Evolutionary conservation across 2,329 filamentous ascomycete species (phyloP).

Genomic region (Macroventuria anomochaeta): DNA sequence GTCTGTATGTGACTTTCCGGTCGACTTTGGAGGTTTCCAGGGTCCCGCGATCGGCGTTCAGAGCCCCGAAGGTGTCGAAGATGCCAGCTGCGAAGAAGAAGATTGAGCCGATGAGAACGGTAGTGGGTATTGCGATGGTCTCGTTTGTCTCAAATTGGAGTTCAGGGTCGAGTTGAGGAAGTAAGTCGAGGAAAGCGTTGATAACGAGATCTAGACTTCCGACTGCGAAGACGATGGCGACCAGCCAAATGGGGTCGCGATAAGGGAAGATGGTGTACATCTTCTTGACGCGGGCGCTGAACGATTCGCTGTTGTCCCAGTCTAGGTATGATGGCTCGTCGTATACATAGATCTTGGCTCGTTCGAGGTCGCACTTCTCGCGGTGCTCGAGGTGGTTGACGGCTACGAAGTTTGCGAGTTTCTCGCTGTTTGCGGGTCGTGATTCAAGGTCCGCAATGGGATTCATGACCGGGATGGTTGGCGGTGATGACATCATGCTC

Average conservation of each 20-base stretch:
- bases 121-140: constrained; percentile 29
- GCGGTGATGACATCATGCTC: constrained; percentile 21
- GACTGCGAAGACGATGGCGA: constrained; percentile 33
- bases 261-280: constrained; percentile 37
- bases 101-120: constrained; percentile 33
- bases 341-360: constrained; percentile 17
- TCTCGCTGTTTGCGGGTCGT: constrained; percentile 26
- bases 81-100: constrained; percentile 39
- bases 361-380: constrained; percentile 29
- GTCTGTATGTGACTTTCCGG: constrained; percentile 25
- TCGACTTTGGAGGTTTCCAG: constrained; percentile 12
- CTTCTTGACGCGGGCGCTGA: constrained; percentile 15
- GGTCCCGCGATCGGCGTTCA: constrained; percentile 30
- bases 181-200: constrained; percentile 37
- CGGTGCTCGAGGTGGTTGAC: constrained; percentile 32
- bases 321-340: constrained; percentile 22
- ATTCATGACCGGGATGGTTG: neutral
- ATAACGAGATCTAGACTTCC: constrained; percentile 36
- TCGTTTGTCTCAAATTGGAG: constrained; percentile 25
- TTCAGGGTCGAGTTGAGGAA: constrained; percentile 21
- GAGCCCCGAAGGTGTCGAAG: constrained; percentile 33
- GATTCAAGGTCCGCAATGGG: constrained; percentile 18
- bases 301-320: constrained; percentile 12
- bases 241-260: constrained; percentile 39
- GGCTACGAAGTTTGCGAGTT: constrained; percentile 27